These are phyloP conservation scores for Vigna unguiculata DNA, from an alignment of 306 rosid species.

Conservation along the genomic window DNA sequence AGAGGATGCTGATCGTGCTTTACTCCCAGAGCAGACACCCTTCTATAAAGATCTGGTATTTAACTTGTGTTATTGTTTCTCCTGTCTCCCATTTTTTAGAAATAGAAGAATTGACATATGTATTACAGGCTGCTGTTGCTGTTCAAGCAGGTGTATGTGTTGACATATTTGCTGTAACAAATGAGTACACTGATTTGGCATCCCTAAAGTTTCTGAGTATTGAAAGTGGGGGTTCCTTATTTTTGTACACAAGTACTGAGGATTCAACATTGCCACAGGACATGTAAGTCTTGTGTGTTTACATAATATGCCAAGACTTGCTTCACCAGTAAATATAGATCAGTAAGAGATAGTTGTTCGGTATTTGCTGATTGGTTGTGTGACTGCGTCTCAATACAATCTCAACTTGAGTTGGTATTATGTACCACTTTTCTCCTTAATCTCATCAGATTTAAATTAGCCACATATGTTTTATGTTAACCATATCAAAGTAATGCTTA, in stretches of 20 bases:
- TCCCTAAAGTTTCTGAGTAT: constrained; percentile 89
- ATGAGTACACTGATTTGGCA: constrained; percentile 97
- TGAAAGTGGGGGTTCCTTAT: constrained; percentile 93
- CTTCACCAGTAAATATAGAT: constrained; percentile 34
- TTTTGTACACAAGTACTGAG: constrained; percentile 79
- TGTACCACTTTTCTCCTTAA: constrained; percentile 23
- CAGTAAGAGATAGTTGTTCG: constrained; percentile 20
- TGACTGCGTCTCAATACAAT: constrained; percentile 19
- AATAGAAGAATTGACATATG: constrained; percentile 52
- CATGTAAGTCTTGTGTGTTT: constrained; percentile 66
- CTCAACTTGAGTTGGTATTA: constrained; percentile 34
- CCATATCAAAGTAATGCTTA: constrained; percentile 33
- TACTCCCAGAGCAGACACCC: constrained; percentile 98
- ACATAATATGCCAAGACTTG: constrained; percentile 24
- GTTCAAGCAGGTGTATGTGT: constrained; percentile 99
- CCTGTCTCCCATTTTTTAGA: constrained; percentile 33
- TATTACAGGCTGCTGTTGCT: constrained; percentile 91
- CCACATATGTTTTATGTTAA: constrained; percentile 5
- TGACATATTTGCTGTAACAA: constrained; percentile 95
- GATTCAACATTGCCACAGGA: constrained; percentile 99
- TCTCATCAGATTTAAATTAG: constrained; percentile 18
- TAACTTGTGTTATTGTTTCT: constrained; percentile 33
- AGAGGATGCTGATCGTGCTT: constrained; percentile 96
- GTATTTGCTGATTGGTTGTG: constrained; percentile 28
- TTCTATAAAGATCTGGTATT: constrained; percentile 91